Conservation (phyloP, 306 rosid genomes). For the Abrus precatorius region DNA sequence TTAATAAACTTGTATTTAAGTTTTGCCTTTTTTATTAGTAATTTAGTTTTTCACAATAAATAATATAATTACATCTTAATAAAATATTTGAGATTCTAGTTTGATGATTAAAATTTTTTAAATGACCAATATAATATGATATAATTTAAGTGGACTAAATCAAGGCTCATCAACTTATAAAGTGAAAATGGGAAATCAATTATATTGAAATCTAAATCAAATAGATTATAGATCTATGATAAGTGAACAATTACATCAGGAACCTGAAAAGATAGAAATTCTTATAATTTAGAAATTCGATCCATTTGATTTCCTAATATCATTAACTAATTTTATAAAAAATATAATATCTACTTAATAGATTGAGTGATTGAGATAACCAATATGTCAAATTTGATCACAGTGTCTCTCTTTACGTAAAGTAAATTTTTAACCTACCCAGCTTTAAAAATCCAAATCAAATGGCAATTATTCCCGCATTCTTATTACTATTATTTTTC, state of each 20-base stretch:
- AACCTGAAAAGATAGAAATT: neutral
- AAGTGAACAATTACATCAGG: neutral
- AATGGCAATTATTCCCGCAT: constrained; percentile 3
- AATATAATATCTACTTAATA: neutral
- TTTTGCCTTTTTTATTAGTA: no score
- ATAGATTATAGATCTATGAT: neutral
- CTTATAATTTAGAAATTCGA: neutral
- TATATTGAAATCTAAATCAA: neutral
- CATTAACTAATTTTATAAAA: neutral
- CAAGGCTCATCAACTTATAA: neutral
- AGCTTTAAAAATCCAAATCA: constrained; percentile 18
- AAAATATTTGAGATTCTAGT: neutral
- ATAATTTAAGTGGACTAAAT: neutral
- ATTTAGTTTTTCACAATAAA: no score
- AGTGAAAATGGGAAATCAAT: neutral
- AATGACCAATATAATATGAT: neutral
- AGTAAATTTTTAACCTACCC: neutral
- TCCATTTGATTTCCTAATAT: neutral
- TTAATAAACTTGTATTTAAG: no score
- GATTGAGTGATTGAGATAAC: neutral
- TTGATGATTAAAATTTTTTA: neutral
- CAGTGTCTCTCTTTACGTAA: neutral
- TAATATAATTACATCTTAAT: no score
- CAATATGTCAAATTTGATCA: neutral
- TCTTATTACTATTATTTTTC: neutral